These are phyloP conservation scores for Fusarium sp. DNA, from an alignment of 2,329 filamentous ascomycete genomes.

Conservation along the genomic window DNA sequence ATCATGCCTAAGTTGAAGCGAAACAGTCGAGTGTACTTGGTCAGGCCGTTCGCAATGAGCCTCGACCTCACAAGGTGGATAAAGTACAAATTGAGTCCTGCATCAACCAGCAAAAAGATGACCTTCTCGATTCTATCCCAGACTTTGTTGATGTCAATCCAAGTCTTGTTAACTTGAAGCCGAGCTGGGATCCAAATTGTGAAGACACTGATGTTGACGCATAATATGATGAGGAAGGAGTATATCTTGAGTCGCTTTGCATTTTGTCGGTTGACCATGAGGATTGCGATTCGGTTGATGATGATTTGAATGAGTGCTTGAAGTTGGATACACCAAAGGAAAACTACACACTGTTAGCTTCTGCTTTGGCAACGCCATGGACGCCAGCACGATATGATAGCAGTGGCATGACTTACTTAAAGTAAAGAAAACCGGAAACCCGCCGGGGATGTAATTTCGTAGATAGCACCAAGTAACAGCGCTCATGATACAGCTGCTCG, in stretches of 20 bases:
- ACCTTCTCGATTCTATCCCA: slow-evolving; percentile 65
- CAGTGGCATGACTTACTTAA: slow-evolving; percentile 15
- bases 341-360: slow-evolving; percentile 19
- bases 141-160: slow-evolving; percentile 56
- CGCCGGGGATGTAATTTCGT: slow-evolving; percentile 35
- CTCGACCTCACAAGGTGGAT: slow-evolving; percentile 56
- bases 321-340: slow-evolving; percentile 55
- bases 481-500: slow-evolving; percentile 40
- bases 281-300: slow-evolving; percentile 62
- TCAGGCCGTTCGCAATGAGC: slow-evolving; percentile 57
- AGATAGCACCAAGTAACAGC: slow-evolving; percentile 42
- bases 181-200: slow-evolving; percentile 64
- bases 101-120: slow-evolving; percentile 61
- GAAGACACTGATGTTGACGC: slow-evolving; percentile 62
- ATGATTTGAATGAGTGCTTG: slow-evolving; percentile 65
- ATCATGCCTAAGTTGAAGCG: slow-evolving; percentile 47
- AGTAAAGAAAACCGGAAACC: slow-evolving; percentile 39
- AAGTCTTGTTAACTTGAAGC: slow-evolving; percentile 53
- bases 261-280: slow-evolving; percentile 53
- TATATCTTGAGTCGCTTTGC: slow-evolving; percentile 54
- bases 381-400: fast-evolving
- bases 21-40: slow-evolving; percentile 58
- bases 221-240: slow-evolving; percentile 54
- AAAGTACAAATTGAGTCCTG: slow-evolving; percentile 61
- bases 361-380: background rate